Percentiles rank a stretch among this genome's conserved stretches.
Evolutionary conservation across 179 eudicot genomes (phyloP).

Genomic region (Nepenthes alata): DNA sequence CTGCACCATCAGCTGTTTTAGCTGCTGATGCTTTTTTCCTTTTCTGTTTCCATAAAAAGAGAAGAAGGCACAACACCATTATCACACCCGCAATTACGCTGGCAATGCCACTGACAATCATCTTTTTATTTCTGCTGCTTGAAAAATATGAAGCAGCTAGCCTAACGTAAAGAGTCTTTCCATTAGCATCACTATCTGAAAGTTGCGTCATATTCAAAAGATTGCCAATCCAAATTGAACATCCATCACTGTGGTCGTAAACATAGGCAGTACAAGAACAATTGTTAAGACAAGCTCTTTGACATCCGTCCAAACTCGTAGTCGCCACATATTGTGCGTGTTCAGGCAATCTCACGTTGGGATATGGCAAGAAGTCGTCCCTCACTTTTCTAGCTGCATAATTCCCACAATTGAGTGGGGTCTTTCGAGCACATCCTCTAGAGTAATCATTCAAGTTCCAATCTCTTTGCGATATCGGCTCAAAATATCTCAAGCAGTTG

Average conservation of each 20-base stretch:
- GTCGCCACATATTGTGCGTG: not conserved
- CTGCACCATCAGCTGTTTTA: slow-evolving; percentile 4
- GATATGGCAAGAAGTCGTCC: not conserved
- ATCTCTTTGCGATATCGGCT: too few relatives aligned
- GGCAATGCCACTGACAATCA: not conserved
- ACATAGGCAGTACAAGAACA: slow-evolving; percentile 14
- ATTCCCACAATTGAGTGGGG: too few relatives aligned
- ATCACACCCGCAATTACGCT: not conserved
- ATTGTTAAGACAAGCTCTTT: slow-evolving; percentile 13
- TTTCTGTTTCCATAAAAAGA: slow-evolving; percentile 2
- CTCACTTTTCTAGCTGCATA: not conserved
- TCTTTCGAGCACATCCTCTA: too few relatives aligned
- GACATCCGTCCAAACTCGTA: slow-evolving; percentile 8
- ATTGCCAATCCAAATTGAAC: not conserved
- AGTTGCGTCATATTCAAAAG: slow-evolving; percentile 11
- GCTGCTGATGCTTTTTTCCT: not conserved
- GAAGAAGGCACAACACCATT: not conserved
- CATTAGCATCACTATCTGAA: slow-evolving; percentile 10
- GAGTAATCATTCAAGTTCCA: too few relatives aligned
- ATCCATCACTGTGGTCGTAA: slow-evolving; percentile 7
- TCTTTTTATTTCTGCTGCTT: slow-evolving; percentile 2
- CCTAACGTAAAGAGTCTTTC: slow-evolving; percentile 15
- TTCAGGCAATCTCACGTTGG: not conserved
- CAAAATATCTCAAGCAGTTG: too few relatives aligned
- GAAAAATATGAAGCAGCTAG: slow-evolving; percentile 22